phyloP scores from a whole-genome alignment of 1,284 basidiomycete species.

The Ceratobasidium sp. region DNA sequence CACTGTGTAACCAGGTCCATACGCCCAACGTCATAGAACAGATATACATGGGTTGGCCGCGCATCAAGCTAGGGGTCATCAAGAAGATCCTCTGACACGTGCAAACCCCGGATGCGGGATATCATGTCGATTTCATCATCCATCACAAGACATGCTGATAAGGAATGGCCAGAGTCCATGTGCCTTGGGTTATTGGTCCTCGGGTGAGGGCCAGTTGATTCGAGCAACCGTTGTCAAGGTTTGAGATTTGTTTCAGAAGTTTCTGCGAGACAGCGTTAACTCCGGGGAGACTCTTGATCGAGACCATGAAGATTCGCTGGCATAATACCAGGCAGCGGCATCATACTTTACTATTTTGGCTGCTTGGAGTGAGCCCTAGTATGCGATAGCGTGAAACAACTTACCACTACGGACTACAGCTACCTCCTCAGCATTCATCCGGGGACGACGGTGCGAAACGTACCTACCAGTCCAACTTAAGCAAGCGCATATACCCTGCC shows the following conservation, averaged over 20 bases:
- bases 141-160: not conserved
- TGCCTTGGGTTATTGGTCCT: not conserved
- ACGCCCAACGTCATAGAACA: not conserved
- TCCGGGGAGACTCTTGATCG: too few relatives aligned
- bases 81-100: slow-evolving; percentile 3
- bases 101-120: not conserved
- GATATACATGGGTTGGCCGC: not conserved
- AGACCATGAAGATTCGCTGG: not conserved
- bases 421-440: not conserved
- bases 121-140: not conserved
- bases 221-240: slow-evolving; percentile 5
- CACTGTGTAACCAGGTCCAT: not conserved
- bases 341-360: not conserved
- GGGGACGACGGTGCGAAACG: not conserved
- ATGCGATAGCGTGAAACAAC: not conserved
- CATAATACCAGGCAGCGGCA: not conserved
- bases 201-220: not conserved
- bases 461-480: not conserved
- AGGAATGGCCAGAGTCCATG: not conserved
- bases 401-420: not conserved
- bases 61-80: not conserved
- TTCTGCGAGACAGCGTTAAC: too few relatives aligned
- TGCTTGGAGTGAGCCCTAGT: not conserved
- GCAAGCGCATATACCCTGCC: too few relatives aligned
- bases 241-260: slow-evolving; percentile 9